These are phyloP conservation scores for Ogataea kodamae DNA, from an alignment of 805 yeast genomes.

Conservation along the genomic window DNA sequence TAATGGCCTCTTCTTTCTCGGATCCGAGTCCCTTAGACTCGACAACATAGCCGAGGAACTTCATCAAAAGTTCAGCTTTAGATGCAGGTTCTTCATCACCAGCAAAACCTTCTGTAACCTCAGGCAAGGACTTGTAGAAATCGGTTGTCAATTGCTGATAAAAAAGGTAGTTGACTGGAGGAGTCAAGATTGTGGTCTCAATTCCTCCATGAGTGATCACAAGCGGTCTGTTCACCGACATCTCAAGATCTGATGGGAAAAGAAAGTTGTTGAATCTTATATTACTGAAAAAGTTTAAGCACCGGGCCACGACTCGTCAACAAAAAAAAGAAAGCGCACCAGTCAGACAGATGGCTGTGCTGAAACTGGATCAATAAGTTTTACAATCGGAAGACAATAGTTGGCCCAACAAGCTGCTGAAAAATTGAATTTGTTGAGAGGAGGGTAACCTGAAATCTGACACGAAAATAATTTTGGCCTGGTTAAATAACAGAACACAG, in stretches of 20 bases:
- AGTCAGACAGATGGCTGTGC: slow-evolving; percentile 6
- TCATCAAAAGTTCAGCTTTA: slow-evolving; percentile 78
- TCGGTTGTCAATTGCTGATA: slow-evolving; percentile 87
- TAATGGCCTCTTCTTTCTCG: slow-evolving; percentile 54
- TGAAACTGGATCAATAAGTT: slow-evolving; percentile 4
- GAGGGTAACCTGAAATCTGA: slow-evolving; percentile 5
- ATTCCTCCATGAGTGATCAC: slow-evolving; percentile 79
- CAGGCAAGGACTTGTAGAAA: slow-evolving; percentile 73
- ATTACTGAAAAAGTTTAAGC: slow-evolving; percentile 6
- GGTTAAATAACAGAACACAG: neutral
- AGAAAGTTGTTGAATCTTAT: slow-evolving; percentile 2
- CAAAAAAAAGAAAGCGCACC: slow-evolving; percentile 12
- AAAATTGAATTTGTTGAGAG: slow-evolving; percentile 12
- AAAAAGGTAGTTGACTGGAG: slow-evolving; percentile 72
- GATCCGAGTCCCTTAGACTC: slow-evolving; percentile 24
- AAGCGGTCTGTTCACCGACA: slow-evolving; percentile 61
- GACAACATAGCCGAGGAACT: slow-evolving; percentile 72
- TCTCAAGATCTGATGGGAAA: slow-evolving; percentile 9
- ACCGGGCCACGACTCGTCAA: slow-evolving; percentile 11
- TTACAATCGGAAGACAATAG: slow-evolving; percentile 8
- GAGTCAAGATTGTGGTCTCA: slow-evolving; percentile 85
- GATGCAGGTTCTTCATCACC: slow-evolving; percentile 86
- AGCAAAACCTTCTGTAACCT: slow-evolving; percentile 78
- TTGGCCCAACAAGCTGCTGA: slow-evolving; percentile 13
- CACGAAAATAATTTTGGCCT: too few species aligned